Evolutionary conservation across 2,329 filamentous ascomycete genomes (phyloP).

Genomic region (Cladosporium sp.): DNA sequence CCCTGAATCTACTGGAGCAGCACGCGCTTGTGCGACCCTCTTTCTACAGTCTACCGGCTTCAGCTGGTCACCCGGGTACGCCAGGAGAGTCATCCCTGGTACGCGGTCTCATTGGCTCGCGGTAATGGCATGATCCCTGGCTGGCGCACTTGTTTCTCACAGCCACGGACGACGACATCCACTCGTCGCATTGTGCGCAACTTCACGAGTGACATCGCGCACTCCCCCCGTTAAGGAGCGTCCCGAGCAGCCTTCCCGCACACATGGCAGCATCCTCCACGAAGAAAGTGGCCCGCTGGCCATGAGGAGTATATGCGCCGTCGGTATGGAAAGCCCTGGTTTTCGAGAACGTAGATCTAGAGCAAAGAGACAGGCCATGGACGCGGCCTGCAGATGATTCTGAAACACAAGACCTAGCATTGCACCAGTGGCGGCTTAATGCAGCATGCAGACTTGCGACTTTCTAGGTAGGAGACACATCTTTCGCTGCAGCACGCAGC

Average conservation of each 20-base stretch:
- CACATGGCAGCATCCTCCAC: conserved; percentile 13
- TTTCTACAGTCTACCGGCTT: conserved; percentile 4
- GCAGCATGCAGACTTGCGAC: conserved; percentile 3
- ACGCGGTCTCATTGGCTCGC: conserved; percentile 6
- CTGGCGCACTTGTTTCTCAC: conserved; percentile 9
- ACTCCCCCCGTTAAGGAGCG: conserved; percentile 16
- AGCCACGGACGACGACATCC: conserved; percentile 13
- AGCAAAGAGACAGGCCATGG: conserved; percentile 10
- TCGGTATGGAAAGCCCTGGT: conserved; percentile 17
- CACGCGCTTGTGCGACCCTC: conserved; percentile 12
- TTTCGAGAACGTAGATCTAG: conserved; percentile 14
- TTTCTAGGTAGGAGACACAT: not conserved
- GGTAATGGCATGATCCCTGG: conserved; percentile 5
- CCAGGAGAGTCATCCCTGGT: conserved; percentile 7
- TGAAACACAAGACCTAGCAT: conserved; percentile 5
- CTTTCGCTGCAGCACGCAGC: conserved; percentile 3
- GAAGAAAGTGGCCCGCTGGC: conserved; percentile 15
- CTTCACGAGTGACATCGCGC: conserved; percentile 10
- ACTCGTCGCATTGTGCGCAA: conserved; percentile 12
- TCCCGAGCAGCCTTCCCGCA: conserved; percentile 10
- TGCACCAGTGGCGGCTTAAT: conserved; percentile 2
- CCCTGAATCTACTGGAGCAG: not conserved
- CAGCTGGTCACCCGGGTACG: conserved; percentile 1
- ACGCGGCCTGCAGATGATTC: conserved; percentile 8
- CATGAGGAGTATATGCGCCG: conserved; percentile 22